These are phyloP conservation scores for Nicotiana otophora DNA, from an alignment of 257 asterid species.

Conservation along the genomic window DNA sequence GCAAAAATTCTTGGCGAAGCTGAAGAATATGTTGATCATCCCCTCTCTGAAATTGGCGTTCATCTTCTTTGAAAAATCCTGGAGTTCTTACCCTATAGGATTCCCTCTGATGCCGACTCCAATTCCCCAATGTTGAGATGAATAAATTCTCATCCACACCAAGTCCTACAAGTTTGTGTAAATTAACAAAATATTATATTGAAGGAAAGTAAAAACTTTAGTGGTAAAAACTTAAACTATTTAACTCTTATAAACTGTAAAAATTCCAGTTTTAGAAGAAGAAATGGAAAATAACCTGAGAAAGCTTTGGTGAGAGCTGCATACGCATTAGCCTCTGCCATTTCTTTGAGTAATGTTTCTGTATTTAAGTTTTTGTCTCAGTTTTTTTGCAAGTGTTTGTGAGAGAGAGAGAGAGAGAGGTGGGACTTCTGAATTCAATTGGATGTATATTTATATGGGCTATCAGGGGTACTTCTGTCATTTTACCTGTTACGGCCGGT, in stretches of 20 bases:
- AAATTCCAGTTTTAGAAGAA: not conserved
- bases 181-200: no score
- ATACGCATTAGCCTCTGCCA: conserved; percentile 52
- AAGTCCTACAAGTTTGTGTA: conserved; percentile 30
- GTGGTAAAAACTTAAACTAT: not conserved
- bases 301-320: conserved; percentile 60
- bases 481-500: not conserved
- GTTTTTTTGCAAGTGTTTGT: no score
- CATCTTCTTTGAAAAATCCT: conserved; percentile 64
- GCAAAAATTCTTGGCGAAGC: conserved; percentile 73
- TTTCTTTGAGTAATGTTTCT: not conserved
- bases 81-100: conserved; percentile 50
- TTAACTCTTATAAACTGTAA: not conserved
- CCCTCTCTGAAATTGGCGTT: conserved; percentile 78
- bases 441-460: not conserved
- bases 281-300: conserved; percentile 53
- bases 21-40: conserved; percentile 51
- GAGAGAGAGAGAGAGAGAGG: not conserved
- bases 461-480: not conserved
- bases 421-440: not conserved
- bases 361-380: not conserved
- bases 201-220: no score
- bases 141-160: conserved; percentile 79
- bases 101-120: conserved; percentile 54
- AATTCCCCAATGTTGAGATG: conserved; percentile 58